Percentiles rank a stretch among this genome's conserved stretches.
phyloP scores from a whole-genome alignment of 352 stramenopile species.

The Aphanomyces euteiches region DNA sequence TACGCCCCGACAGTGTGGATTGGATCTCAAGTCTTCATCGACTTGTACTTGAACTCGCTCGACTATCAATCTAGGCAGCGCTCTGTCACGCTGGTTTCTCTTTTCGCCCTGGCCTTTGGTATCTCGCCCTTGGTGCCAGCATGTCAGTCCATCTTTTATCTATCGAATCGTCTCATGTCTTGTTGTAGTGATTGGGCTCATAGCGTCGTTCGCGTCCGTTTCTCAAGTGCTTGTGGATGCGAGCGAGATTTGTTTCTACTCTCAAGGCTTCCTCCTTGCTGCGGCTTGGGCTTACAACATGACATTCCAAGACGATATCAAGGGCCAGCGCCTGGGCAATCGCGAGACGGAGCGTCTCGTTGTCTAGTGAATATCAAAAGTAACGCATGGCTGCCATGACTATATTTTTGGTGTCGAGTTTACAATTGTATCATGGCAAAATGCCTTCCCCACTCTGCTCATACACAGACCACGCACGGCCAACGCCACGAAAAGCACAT shows the following conservation, averaged over 20 bases:
- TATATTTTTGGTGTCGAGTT: no score
- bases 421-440: no score
- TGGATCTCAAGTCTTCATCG: slow-evolving; percentile 36
- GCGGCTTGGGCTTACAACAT: slow-evolving; percentile 47
- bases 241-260: slow-evolving; percentile 62
- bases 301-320: slow-evolving; percentile 31
- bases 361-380: neutral
- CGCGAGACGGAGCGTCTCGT: slow-evolving; percentile 27
- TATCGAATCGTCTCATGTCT: neutral
- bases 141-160: slow-evolving; percentile 35
- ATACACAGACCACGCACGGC: no score
- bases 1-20: slow-evolving; percentile 48
- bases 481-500: no score
- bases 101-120: slow-evolving; percentile 40
- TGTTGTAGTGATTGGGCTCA: slow-evolving; percentile 33
- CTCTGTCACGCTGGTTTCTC: slow-evolving; percentile 43
- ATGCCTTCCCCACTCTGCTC: no score
- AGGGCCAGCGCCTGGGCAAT: slow-evolving; percentile 27
- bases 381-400: no score
- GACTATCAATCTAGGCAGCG: slow-evolving; percentile 42
- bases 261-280: slow-evolving; percentile 51
- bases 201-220: slow-evolving; percentile 43
- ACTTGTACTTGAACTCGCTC: slow-evolving; percentile 36
- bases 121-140: slow-evolving; percentile 46
- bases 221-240: slow-evolving; percentile 9